phyloP scores from a whole-genome alignment of 2,329 filamentous ascomycete genomes.

The Lachnellula willkommii region DNA sequence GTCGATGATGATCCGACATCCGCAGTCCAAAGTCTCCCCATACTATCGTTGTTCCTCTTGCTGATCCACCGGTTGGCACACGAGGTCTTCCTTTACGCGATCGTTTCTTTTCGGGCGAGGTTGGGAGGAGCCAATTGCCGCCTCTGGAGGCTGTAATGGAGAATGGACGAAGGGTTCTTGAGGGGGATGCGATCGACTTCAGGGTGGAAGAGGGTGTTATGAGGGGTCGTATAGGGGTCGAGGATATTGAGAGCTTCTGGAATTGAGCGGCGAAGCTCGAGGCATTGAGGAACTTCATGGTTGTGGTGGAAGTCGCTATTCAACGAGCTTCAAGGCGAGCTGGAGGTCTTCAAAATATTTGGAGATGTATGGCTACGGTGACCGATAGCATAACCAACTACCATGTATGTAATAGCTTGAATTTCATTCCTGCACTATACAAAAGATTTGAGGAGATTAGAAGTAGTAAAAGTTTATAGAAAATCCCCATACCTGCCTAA shows the following conservation, averaged over 20 bases:
- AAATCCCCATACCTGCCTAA: not conserved
- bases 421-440: not conserved
- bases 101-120: slow-evolving; percentile 75
- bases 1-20: slow-evolving; percentile 87
- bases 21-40: slow-evolving; percentile 96
- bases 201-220: slow-evolving; percentile 25
- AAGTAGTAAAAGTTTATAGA: not conserved
- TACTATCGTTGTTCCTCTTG: slow-evolving; percentile 87
- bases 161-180: slow-evolving; percentile 56
- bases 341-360: not conserved
- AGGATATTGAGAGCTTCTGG: slow-evolving; percentile 26
- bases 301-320: slow-evolving; percentile 10
- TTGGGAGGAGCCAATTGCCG: slow-evolving; percentile 79
- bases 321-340: not conserved
- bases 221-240: slow-evolving; percentile 31
- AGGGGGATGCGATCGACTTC: slow-evolving; percentile 31
- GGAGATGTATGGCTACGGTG: not conserved
- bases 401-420: not conserved
- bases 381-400: not conserved
- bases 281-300: slow-evolving; percentile 25
- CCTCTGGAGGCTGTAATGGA: slow-evolving; percentile 58
- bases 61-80: slow-evolving; percentile 84
- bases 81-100: slow-evolving; percentile 81
- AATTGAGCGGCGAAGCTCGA: slow-evolving; percentile 29
- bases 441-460: not conserved